Conservation (phyloP, 2,329 filamentous ascomycete genomes). For the Fusarium sororula region DNA sequence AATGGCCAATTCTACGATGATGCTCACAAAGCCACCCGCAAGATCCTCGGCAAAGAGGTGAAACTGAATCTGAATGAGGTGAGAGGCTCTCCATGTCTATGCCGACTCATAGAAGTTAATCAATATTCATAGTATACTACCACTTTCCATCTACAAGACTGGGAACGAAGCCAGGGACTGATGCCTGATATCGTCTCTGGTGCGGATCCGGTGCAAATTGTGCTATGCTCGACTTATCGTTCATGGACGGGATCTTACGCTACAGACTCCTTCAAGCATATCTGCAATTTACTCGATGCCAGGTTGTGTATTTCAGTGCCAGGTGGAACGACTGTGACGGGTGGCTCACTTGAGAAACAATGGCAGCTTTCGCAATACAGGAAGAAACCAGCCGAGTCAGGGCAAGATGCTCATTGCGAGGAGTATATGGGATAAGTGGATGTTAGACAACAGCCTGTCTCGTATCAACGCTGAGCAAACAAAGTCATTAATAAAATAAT, state of each 20-base stretch:
- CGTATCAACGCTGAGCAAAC: rapidly evolving
- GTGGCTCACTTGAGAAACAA: not conserved
- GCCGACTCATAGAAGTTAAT: rapidly evolving
- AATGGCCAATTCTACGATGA: not conserved
- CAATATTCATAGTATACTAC: not conserved
- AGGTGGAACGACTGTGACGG: not conserved
- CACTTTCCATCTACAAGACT: not conserved
- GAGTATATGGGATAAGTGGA: not conserved
- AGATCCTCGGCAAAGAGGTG: not conserved
- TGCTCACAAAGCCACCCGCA: not conserved
- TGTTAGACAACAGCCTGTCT: rapidly evolving
- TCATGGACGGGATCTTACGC: not conserved
- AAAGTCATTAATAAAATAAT: not conserved
- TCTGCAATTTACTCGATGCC: not conserved
- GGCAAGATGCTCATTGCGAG: not conserved
- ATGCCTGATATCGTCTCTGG: not conserved
- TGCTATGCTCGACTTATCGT: not conserved
- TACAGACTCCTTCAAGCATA: not conserved
- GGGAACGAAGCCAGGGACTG: not conserved
- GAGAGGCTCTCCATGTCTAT: not conserved
- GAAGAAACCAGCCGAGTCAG: not conserved
- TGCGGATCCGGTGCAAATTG: not conserved
- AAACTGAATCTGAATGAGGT: not conserved
- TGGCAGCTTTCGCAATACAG: not conserved
- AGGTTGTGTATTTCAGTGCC: not conserved